Base-by-base conservation (phyloP, 2,329 filamentous ascomycete species). In the Malbranchea zuffiana region DNA sequence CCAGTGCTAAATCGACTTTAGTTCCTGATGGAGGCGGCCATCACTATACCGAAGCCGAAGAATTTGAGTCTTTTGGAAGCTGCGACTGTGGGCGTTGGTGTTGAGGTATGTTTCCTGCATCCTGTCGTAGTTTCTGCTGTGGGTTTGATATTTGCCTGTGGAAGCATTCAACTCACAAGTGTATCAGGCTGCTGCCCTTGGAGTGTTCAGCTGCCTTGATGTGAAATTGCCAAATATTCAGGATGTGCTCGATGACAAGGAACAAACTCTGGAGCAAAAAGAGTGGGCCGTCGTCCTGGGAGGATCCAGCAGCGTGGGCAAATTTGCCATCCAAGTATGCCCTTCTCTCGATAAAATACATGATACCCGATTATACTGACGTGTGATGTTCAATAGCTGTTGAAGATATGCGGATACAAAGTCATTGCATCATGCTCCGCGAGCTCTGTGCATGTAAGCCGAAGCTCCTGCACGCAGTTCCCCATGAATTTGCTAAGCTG, bases 261-360 rank as follows among this genome's bases (percentile, higher is more conserved):
- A 36, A 12, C 43, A 44, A 25, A 23, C 23, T n/a, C 23, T 25
- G 4, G 12, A 33, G 12, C 16, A 24, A 12, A 31, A 31, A 13
- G 52, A 55, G 44, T 59, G 55, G 55, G 48, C 48, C 11, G 36
- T 59, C 19, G 47, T 60, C 4, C 50, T 57, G 26, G 55, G 55
- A 18, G 56, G 55, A 15, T 48, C 53, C 4, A 51, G 50, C 41
- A 50, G 44, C 29, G 52, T 57, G 11, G 56, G 56, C 5, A 55
- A 52, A 36, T 51, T 46, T 30, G 51, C 51, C 11, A 47, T 58
- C 26, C 50, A 44, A 30, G 43, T 36, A 40, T 5, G 30, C 5
- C 23, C 16, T 32, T 7, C 13, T n/a, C n/a, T 21, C n/a, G 7
- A 33, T 19, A 19, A 6, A 19, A 12, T 16, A 11, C 13, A 21